Evolutionary conservation across 192 early-diverging fungal genomes (phyloP), one percentile per base, ranked within the genome.

Genomic region (Entomortierella lignicola): DNA sequence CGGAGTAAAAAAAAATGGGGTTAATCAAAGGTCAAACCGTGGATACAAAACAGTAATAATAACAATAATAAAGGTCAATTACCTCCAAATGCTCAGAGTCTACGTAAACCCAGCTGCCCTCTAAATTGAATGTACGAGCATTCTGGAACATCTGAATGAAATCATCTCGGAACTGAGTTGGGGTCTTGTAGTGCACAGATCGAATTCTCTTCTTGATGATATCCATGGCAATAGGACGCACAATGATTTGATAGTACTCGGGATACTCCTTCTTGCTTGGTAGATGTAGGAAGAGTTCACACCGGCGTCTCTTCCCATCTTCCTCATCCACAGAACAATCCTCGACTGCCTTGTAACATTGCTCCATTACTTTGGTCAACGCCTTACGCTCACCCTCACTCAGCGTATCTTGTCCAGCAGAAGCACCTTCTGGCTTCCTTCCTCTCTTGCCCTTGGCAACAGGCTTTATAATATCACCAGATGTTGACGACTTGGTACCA

Each of bases 131-230:
- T 6, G 86, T 93, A 75, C 89, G 89, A 8, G 98, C 98, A 66
- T 99, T 99, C 79, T 92, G 69, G 63, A 95, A 96, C 93, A 99
- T 95, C 25, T 93, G 84, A 62, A 89, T 73, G 69, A 94, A 94
- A 81, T 99, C 98, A 21, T 88, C 84, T 55, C 85, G 83, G 81
- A 96, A 97, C 67, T 90, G 85, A 4, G 71, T 42, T 3, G 90
- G 66, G 20, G 80, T 73, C 41, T 86, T 82, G 81, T 99, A 99
- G 63, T 87, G 81, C 44, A 85, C 75, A 15, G 81, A 89, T 64
- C 89, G 89, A 69, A 97, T 89, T 23, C 91, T 87, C 62, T 87
- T 84, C 63, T 91, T 84, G 79, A 99, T 99, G 52, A 88, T 91
- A 51, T 94, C 91, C 88, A 99, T 85, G 4, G 96, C 92, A 55